Percentiles rank a stretch among this genome's conserved stretches.
Conservation (phyloP, 2,329 filamentous ascomycete species). For the Mycogone perniciosa region DNA sequence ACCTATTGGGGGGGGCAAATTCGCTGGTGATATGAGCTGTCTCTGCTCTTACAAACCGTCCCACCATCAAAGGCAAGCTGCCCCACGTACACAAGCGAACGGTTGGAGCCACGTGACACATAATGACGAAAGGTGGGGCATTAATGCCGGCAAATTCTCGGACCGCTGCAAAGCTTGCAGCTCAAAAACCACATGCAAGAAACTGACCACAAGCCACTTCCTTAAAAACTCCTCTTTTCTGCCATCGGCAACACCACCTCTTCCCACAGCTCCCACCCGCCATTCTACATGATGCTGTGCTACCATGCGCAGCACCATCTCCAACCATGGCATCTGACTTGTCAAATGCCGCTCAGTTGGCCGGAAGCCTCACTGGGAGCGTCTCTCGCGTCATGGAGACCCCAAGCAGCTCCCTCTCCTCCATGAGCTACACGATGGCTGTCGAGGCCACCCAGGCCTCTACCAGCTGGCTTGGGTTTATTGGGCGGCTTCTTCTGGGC, state of each 20-base stretch:
- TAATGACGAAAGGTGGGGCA: background rate
- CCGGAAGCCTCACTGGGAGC: slow-evolving; percentile 27
- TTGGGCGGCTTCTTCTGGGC: slow-evolving; percentile 49
- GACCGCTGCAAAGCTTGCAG: slow-evolving; percentile 6
- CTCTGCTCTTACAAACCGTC: no score
- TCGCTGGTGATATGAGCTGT: no score
- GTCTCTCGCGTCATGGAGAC: slow-evolving; percentile 27
- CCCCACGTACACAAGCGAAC: background rate
- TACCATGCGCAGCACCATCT: slow-evolving; percentile 23
- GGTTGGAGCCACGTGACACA: slow-evolving; percentile 1
- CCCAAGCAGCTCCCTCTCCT: slow-evolving; percentile 27
- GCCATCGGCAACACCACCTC: slow-evolving; percentile 12
- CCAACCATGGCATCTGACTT: slow-evolving; percentile 37
- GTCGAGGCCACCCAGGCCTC: slow-evolving; percentile 29
- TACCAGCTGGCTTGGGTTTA: slow-evolving; percentile 51
- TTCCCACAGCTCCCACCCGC: slow-evolving; percentile 18
- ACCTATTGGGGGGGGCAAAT: background rate
- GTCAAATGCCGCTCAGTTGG: slow-evolving; percentile 31
- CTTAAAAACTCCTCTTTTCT: slow-evolving; percentile 8
- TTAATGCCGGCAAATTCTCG: slow-evolving; percentile 10
- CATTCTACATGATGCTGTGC: slow-evolving; percentile 32
- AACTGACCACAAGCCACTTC: slow-evolving; percentile 6
- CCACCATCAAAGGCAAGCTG: no score
- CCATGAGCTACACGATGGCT: slow-evolving; percentile 33
- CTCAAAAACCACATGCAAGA: slow-evolving; percentile 12